Base-by-base conservation (phyloP, 805 yeast species). In the Tetrapisispora nanseiensis region DNA sequence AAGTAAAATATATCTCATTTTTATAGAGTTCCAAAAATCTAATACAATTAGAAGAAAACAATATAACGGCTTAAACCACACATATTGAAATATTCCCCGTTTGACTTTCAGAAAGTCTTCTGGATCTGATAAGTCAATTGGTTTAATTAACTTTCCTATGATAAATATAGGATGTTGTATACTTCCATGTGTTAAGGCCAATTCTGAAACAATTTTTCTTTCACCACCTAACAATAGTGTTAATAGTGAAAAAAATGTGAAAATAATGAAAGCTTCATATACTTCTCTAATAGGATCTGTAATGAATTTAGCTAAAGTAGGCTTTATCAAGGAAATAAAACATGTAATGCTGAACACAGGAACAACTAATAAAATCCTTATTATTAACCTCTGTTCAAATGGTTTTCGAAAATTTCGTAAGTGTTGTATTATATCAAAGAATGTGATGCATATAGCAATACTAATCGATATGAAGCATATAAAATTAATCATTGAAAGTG, bases 211-310 rank as follows among this genome's bases (percentile, higher is more conserved):
- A 21, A 92, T 86, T 45, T 77, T 77, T 39, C 95, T 70, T 57
- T 94, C 98, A 15, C 98, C 99, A 0, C 97, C 97, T 9, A 92
- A 69, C 67, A 86, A 74, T 48, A 80, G 75, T 0, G 94, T 86
- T 42, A 92, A 67, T 23, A 87, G 69, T 26, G 90, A 74, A 67
- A 85, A 90, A 59, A 92, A 92, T 2, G 96, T 86, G 62, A 92
- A 92, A 27, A 92, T 84, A 27, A 89, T 96, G 63, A 92, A 86
- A 0, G 97, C 97, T 62, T 92, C 98, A 62, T 92, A 92, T 1
- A 90, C 76, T 58, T 92, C 98, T 35, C 92, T 69, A 0, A 84
- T 53, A 0, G 95, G 95, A 51, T 83, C 92, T 3, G 86, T 31
- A 38, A 51, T 43, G 68, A 67, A 42, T 60, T 65, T 38, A 70